Conservation (phyloP, 139 green algal genomes). For the Tetraselmis striata region DNA sequence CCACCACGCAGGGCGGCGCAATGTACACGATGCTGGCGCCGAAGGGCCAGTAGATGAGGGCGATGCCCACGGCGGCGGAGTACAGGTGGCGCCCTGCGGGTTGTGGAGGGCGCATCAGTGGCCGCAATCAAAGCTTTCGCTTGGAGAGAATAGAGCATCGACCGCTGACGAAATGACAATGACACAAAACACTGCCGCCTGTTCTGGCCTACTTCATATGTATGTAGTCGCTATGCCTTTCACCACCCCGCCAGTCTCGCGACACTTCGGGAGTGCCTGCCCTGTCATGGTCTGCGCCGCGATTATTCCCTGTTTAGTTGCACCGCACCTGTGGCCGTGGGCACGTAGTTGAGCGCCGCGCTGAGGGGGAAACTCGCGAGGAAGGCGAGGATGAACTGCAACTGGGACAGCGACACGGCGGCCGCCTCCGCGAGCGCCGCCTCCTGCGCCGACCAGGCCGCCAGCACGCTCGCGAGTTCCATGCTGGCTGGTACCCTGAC, state of each 20-base stretch:
- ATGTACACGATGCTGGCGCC: constrained; percentile 51
- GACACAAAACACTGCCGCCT: too few species aligned
- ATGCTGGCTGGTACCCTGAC: too few species aligned
- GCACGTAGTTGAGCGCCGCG: not conserved
- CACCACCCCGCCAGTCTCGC: too few species aligned
- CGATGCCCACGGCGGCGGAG: constrained; percentile 42
- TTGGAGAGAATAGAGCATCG: too few species aligned
- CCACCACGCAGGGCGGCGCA: constrained; percentile 35
- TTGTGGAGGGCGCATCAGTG: too few species aligned
- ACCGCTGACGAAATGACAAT: too few species aligned
- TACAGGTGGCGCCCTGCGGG: constrained; percentile 59
- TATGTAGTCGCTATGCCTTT: too few species aligned
- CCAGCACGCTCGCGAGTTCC: not conserved
- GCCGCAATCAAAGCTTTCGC: too few species aligned
- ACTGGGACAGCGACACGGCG: not conserved
- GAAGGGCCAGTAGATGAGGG: constrained; percentile 74
- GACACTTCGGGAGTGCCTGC: too few species aligned
- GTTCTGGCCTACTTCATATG: too few species aligned
- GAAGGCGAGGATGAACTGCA: not conserved
- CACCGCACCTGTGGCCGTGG: not conserved
- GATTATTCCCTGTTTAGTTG: too few species aligned
- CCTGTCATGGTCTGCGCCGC: too few species aligned
- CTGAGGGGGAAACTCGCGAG: not conserved
- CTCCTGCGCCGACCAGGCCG: not conserved
- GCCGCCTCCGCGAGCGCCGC: not conserved